These are phyloP conservation scores for Penicillium ucsense DNA, from an alignment of 495 filamentous ascomycete genomes.

Conservation along the genomic window DNA sequence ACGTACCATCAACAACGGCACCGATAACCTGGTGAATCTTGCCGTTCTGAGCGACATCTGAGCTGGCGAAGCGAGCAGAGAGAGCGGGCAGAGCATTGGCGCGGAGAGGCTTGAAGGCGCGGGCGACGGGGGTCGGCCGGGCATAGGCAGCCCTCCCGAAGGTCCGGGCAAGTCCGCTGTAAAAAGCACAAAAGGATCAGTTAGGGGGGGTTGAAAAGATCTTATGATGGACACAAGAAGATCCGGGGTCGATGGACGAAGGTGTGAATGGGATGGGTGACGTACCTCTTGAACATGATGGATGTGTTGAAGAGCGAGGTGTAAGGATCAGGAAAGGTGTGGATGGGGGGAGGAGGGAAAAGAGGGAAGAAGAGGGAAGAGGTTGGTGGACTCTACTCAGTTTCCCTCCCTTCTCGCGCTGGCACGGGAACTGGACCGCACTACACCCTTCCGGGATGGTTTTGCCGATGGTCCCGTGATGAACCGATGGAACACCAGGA, in stretches of 20 bases:
- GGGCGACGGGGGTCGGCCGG: conserved; percentile 56
- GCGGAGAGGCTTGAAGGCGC: conserved; percentile 56
- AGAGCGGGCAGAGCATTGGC: conserved; percentile 49
- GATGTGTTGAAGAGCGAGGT: conserved; percentile 43
- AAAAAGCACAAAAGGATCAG: conserved; percentile 21
- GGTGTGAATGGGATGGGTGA: conserved; percentile 22
- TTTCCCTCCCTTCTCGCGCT: neutral
- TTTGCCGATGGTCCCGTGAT: conserved; percentile 44
- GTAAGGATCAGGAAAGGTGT: conserved; percentile 25
- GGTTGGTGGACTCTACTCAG: conserved; percentile 26
- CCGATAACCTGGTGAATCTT: conserved; percentile 82
- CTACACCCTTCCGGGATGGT: conserved; percentile 41
- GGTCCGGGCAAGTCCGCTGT: conserved; percentile 68
- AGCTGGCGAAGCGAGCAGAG: conserved; percentile 62
- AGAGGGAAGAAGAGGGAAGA: conserved; percentile 32
- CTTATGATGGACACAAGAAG: neutral
- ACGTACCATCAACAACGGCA: conserved; percentile 61
- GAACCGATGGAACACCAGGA: conserved; percentile 22
- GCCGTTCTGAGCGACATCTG: conserved; percentile 53
- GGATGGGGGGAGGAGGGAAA: conserved; percentile 19
- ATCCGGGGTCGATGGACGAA: conserved; percentile 21
- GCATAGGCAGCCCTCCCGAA: conserved; percentile 69
- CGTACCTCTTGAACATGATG: conserved; percentile 89
- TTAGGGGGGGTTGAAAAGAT: conserved; percentile 33
- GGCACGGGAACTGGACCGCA: conserved; percentile 29